A percentile compares a stretch with the other conserved stretches of the same genome.
Evolutionary conservation across 495 filamentous ascomycete genomes (phyloP).

Genomic region (Lophium mytilinum): DNA sequence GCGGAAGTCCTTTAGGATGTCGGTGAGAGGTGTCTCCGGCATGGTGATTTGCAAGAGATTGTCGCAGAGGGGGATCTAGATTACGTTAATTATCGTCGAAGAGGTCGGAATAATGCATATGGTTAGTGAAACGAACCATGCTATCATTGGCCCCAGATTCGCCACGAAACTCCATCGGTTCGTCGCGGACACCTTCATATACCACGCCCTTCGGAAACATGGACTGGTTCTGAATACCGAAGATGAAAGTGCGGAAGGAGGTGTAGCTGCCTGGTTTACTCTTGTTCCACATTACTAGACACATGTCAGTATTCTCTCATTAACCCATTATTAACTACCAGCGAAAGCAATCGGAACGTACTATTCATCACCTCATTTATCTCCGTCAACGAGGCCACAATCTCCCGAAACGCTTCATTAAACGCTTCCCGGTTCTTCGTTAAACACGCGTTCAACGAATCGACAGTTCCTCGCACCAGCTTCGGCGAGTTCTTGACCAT

Average conservation of each 20-base stretch:
- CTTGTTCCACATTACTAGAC: slow-evolving; percentile 71
- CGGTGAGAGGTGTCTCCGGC: slow-evolving; percentile 75
- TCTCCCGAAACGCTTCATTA: slow-evolving; percentile 53
- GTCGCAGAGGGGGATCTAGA: slow-evolving; percentile 74
- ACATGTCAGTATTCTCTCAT: neutral
- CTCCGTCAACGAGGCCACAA: slow-evolving; percentile 55
- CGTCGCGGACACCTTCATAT: slow-evolving; percentile 71
- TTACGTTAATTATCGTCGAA: neutral
- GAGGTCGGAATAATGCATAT: neutral
- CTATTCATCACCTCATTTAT: slow-evolving; percentile 76
- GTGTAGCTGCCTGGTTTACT: slow-evolving; percentile 71
- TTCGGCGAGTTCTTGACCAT: slow-evolving; percentile 67
- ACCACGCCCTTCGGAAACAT: slow-evolving; percentile 90
- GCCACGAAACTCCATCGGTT: slow-evolving; percentile 68
- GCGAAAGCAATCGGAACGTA: slow-evolving; percentile 29
- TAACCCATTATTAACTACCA: slow-evolving; percentile 8
- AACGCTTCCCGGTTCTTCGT: slow-evolving; percentile 45
- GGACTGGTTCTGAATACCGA: slow-evolving; percentile 76
- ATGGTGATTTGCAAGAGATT: slow-evolving; percentile 72
- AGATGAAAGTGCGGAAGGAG: slow-evolving; percentile 87
- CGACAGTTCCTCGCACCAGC: slow-evolving; percentile 59
- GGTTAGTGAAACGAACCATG: slow-evolving; percentile 43
- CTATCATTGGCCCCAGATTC: slow-evolving; percentile 87
- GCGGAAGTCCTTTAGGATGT: slow-evolving; percentile 78
- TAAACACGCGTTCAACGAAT: slow-evolving; percentile 53